A percentile compares a stretch with the other conserved stretches of the same genome.
phyloP scores from a whole-genome alignment of 129 eudicot species.

The Pseudognaphalium luteoalbum region DNA sequence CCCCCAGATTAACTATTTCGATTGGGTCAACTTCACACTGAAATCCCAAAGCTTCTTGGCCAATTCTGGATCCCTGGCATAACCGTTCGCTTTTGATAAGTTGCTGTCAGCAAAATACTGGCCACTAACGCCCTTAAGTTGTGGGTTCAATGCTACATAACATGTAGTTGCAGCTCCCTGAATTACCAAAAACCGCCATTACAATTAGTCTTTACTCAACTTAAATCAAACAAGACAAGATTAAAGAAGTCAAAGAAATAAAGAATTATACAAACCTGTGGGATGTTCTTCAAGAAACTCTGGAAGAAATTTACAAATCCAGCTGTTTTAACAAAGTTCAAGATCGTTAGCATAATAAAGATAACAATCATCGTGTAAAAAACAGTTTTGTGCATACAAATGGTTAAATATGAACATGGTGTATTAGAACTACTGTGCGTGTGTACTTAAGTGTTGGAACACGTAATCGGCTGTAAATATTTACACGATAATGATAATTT shows the following conservation, averaged over 20 bases:
- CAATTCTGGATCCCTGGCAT: slow-evolving; percentile 51
- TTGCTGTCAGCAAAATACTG: slow-evolving; percentile 78
- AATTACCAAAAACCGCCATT: neutral
- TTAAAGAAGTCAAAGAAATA: neutral
- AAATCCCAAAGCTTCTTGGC: slow-evolving; percentile 87
- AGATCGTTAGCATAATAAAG: slow-evolving; percentile 8
- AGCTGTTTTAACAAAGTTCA: slow-evolving; percentile 29
- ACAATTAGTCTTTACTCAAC: neutral
- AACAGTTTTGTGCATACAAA: neutral
- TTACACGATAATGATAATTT: no score
- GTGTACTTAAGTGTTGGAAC: no score
- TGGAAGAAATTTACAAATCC: slow-evolving; percentile 28
- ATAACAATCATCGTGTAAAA: neutral
- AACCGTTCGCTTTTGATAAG: slow-evolving; percentile 41
- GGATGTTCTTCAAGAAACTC: slow-evolving; percentile 55
- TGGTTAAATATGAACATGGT: neutral
- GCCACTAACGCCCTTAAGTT: slow-evolving; percentile 70
- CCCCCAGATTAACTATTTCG: slow-evolving; percentile 21
- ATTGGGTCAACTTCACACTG: slow-evolving; percentile 53
- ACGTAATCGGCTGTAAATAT: no score
- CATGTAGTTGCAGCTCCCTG: slow-evolving; percentile 92
- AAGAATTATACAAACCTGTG: slow-evolving; percentile 34
- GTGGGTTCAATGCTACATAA: slow-evolving; percentile 79
- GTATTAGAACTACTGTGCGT: no score
- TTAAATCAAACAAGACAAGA: neutral